Conservation (phyloP, 208 protist genomes). For the Crithidia expoeki region DNA sequence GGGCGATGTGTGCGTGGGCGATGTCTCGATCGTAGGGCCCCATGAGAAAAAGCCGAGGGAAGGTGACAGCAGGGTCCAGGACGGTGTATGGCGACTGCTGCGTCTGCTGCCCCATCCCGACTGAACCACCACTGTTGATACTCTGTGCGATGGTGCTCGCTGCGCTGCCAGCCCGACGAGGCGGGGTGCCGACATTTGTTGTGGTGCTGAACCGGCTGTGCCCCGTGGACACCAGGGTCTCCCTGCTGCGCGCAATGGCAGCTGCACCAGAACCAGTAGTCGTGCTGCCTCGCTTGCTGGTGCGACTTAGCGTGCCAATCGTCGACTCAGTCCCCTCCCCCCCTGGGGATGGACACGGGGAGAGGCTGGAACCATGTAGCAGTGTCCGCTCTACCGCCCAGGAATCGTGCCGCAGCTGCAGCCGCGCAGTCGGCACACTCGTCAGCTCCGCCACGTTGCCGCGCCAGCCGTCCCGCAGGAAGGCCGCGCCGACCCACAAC, state of each 20-base stretch:
- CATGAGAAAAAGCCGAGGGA: conserved; percentile 64
- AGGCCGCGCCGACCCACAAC: conserved; percentile 74
- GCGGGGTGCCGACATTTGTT: background rate
- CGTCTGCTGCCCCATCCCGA: conserved; percentile 1
- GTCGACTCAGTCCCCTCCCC: conserved; percentile 9
- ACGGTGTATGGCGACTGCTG: conserved; percentile 58
- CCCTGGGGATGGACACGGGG: background rate
- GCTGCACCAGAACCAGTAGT: no score
- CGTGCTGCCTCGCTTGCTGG: conserved; percentile 5
- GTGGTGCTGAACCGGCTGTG: background rate
- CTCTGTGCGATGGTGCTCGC: background rate
- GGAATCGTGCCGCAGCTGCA: conserved; percentile 72
- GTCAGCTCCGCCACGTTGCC: conserved; percentile 69
- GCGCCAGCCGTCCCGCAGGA: conserved; percentile 56
- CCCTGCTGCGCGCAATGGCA: background rate
- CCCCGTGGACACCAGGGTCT: background rate
- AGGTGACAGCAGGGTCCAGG: conserved; percentile 66
- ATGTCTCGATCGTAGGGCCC: conserved; percentile 76
- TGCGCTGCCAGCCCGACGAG: conserved; percentile 7
- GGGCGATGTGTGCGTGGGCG: conserved; percentile 60
- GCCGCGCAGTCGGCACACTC: conserved; percentile 68
- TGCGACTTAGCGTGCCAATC: background rate
- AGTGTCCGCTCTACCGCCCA: conserved; percentile 69
- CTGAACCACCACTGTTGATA: background rate
- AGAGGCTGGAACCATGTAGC: conserved; percentile 4